Conservation (phyloP, 2,329 filamentous ascomycete species). For the Trichoderma koningii region DNA sequence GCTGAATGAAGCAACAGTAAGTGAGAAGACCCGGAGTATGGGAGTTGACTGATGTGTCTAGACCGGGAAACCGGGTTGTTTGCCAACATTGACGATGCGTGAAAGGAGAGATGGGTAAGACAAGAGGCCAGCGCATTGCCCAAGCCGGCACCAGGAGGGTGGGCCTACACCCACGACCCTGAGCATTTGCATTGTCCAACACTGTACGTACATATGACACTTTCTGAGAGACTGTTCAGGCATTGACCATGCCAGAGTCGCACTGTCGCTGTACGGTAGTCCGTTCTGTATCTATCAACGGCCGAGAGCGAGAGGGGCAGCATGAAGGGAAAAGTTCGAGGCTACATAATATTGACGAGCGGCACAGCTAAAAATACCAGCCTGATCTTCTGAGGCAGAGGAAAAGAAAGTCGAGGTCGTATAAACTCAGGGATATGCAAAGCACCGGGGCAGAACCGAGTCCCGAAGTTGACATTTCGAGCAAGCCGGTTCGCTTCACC, state of each 20-base stretch:
- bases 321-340: neutral
- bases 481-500: neutral
- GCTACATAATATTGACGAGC: neutral
- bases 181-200: slow-evolving; percentile 12
- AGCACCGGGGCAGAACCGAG: neutral
- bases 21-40: slow-evolving; percentile 5
- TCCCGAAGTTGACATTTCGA: neutral
- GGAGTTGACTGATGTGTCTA: slow-evolving; percentile 8
- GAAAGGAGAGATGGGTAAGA: slow-evolving; percentile 20
- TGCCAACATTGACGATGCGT: slow-evolving; percentile 5
- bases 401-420: too few species aligned
- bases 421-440: neutral
- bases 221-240: slow-evolving; percentile 14
- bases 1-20: slow-evolving; percentile 9
- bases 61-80: slow-evolving; percentile 8
- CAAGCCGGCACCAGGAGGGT: slow-evolving; percentile 19
- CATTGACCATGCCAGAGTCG: slow-evolving; percentile 1
- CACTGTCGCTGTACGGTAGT: neutral
- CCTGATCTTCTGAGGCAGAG: neutral
- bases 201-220: slow-evolving; percentile 17
- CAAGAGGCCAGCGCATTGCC: slow-evolving; percentile 19
- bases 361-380: neutral
- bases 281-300: neutral
- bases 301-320: neutral
- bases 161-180: slow-evolving; percentile 2